Base-by-base conservation (phyloP, 768 basidiomycete species). In the Polyporus arcularius region DNA sequence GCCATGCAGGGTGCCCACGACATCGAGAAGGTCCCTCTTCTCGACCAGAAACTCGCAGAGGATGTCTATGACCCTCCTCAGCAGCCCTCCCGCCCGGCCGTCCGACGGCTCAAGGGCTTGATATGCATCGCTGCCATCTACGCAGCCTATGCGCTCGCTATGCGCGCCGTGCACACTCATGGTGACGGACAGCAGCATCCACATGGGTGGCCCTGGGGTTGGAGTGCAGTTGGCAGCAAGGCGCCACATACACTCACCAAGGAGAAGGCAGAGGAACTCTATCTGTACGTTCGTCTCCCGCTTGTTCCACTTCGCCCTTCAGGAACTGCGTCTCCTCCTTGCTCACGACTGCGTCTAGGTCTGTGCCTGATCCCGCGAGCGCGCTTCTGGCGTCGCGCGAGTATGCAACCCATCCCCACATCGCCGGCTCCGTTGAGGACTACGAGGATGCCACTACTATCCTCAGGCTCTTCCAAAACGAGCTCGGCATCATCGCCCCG, bases 391-490 rank as follows among this genome's bases (percentile, higher is more conserved):
- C 82, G 5, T 88, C 88, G 21, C 79, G 81, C 18, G 71, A 73
- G 26, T 88, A 84, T 68, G 85, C 88, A 1, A 74, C 78, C 11
- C 78, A 78, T 61, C 85, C 87, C 2, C 88, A 89, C 69, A 70
- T 85, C 48, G 88, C 88, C 0, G 88, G 87, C 45, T 81, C 82
- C 16, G 70, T 76, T 1, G 74, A 76, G 4, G 88, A 90, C 69
- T 71, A 84, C 57, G 70, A 75, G 55, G 85, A 86, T 9, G 91
- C 92, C 4, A 82, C 85, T 63, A 75, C 78, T 30, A 81, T 94
- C 58, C 81, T 94, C 57, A 71, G 81, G 21, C 75, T 89, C 63
- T 87, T 93, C 74, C 88, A 89, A 66, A 72, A 74, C 15, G 80
- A 89, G 62, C 79, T 95, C 45, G 79, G 79, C 39, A 85, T 89